Base-by-base conservation (phyloP, 768 basidiomycete genomes). In the Xerocomellus dryophilus region DNA sequence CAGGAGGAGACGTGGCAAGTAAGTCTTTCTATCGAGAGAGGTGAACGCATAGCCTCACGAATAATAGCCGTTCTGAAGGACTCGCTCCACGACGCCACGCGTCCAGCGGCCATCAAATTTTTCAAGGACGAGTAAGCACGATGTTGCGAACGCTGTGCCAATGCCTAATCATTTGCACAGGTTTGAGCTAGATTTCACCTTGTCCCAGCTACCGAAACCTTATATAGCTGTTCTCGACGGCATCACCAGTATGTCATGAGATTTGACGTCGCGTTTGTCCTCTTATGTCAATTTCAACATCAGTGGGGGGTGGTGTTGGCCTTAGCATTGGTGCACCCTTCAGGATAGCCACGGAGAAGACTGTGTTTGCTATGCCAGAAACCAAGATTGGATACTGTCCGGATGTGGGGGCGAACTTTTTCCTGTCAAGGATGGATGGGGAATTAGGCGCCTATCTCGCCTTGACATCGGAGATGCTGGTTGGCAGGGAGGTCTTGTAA, bases 221-320 rank as follows among this genome's bases (percentile, higher is more conserved):
- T 97, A 98, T 68, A 81, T 99, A 38, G 85, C 85, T 39, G 75
- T 98, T 51, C 80, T 98, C 69, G 92, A 98, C 66, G 96, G 97
- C 12, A 78, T 88, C 43, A 94, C 93, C 10, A 91, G 96, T 97
- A 65, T 54, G 91, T 56, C 44, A 32, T 45, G 42, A 40, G 34
- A 55, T 56, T 58, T 61, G 12, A 60, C 38, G 32, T 40, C 7
- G 4, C 27, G 9, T 20, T 17, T 49, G 15, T 48, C 10, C 45
- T 54, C 50, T 52, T 44, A 50, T 43, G 38, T 56, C 44, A 4
- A 40, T 34, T 17, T 48, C 29, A 43, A 58, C 32, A 39, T 48
- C 56, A 97, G 93, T 98, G 88, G 97, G 97, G 43, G 97, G 97
- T 50, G 97, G 97, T 45, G 91, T 89, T 20, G 97, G 97, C 36